phyloP scores from a whole-genome alignment of 1,284 basidiomycete species.

The Phellinidium pouzarii region DNA sequence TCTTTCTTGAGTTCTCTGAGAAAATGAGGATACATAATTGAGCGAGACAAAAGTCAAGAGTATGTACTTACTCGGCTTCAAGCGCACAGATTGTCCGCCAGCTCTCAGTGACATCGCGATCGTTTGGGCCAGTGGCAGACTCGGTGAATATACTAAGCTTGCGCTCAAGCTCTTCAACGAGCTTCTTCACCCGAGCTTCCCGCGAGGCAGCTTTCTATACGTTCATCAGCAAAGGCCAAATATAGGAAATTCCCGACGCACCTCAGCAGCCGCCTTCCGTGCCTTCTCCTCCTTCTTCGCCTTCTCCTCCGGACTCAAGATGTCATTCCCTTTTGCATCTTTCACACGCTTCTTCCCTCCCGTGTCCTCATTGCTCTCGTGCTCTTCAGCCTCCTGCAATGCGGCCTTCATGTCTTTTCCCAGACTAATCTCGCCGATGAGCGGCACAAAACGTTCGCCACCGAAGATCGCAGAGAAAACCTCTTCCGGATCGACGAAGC shows the following conservation, averaged over 20 bases:
- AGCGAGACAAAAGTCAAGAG: conserved; percentile 12
- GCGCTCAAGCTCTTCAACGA: conserved; percentile 78
- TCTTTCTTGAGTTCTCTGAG: conserved; percentile 78
- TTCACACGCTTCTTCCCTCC: conserved; percentile 33
- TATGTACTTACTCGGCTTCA: conserved; percentile 69
- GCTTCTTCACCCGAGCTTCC: conserved; percentile 73
- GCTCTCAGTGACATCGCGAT: conserved; percentile 59
- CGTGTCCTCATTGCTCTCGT: conserved; percentile 47
- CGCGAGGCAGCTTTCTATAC: conserved; percentile 73
- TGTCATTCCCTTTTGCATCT: conserved; percentile 63
- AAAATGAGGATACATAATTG: neutral
- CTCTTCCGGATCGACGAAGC: conserved; percentile 73
- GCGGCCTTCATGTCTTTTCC: conserved; percentile 98
- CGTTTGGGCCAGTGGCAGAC: conserved; percentile 71
- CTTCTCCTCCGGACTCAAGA: conserved; percentile 79
- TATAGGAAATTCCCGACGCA: conserved; percentile 27
- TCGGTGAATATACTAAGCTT: conserved; percentile 93
- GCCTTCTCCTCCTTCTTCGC: conserved; percentile 75
- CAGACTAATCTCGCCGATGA: conserved; percentile 78
- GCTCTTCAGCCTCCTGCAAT: conserved; percentile 86
- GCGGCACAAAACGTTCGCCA: conserved; percentile 75
- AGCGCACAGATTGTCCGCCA: conserved; percentile 75
- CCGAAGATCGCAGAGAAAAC: conserved; percentile 94
- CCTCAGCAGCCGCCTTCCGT: conserved; percentile 63
- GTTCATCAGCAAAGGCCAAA: conserved; percentile 16